Evolutionary conservation across 176 grass and related monocot genomes (phyloP), one percentile per base, ranked within the genome.

Genomic region (Alopecurus myosuroides): DNA sequence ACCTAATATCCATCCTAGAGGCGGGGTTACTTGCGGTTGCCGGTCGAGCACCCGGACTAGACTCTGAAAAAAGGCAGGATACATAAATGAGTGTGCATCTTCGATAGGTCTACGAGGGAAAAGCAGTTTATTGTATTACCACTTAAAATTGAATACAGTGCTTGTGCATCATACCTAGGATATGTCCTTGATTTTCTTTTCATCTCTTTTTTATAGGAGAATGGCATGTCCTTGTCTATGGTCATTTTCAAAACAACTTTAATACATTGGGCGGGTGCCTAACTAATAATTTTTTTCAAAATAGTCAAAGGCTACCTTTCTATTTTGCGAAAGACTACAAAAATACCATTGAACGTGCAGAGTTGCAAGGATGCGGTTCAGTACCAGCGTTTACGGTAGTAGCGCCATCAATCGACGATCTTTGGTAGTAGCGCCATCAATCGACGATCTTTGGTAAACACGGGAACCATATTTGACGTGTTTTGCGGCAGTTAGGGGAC

Each of bases 231-330:
- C 5, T 5, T 65, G 68, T 75, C 77, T 17, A 4, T 22, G 69
- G 66, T 80, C 77, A 37, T 33, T 50, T 58, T 80, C 84, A 80
- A 73, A 65, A 60, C 84, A 79, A 64, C 61, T 26, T 40, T 39
- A 72, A 48, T 76, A 70, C 63, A 36, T 30, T 31, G 10, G 17
- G 33, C 64, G 33, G 33, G 55, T 18, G 45, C 34, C 22, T 20
- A 17, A 5, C 48, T 44, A n/a, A n/a, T n/a, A 15, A 78, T 2
- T 26, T 70, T 14, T 44, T 30, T n/a, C n/a, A 3, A n/a, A 23
- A 26, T 6, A 9, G 26, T 23, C 14, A 42, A 11, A 42, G 19
- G 8, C n/a, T n/a, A n/a, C n/a, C n/a, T n/a, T n/a, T n/a, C n/a
- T n/a, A n/a, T n/a, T n/a, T n/a, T n/a, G n/a, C n/a, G n/a, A n/a